Evolutionary conservation across 2,329 filamentous ascomycete species (phyloP).

Genomic region (Fusarium gaditjirri): DNA sequence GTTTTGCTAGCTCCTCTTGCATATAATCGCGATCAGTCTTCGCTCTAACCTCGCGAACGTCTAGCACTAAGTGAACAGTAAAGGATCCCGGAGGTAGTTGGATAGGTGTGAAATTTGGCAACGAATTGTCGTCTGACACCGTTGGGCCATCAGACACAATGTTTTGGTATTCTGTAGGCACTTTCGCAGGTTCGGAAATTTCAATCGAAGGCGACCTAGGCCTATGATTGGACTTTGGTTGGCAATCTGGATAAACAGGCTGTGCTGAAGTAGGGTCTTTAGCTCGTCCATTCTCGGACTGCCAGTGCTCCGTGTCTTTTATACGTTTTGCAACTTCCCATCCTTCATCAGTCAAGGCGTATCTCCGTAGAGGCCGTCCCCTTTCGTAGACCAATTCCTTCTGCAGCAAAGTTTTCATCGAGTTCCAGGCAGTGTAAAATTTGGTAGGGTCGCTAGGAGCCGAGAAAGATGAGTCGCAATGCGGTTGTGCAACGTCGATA

Average conservation of each 20-base stretch:
- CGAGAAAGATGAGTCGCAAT: conserved; percentile 79
- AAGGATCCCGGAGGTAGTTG: conserved; percentile 72
- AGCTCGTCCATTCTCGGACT: conserved; percentile 38
- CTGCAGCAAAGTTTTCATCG: conserved; percentile 78
- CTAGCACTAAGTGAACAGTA: conserved; percentile 77
- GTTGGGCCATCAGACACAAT: conserved; percentile 54
- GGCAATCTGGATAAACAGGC: not conserved
- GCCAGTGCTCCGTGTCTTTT: conserved; percentile 60
- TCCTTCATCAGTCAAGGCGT: conserved; percentile 79
- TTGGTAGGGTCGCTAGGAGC: conserved; percentile 73
- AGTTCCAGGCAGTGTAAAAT: conserved; percentile 84
- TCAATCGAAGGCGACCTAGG: conserved; percentile 35
- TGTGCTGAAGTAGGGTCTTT: conserved; percentile 12
- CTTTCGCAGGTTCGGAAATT: conserved; percentile 9
- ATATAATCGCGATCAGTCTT: conserved; percentile 82
- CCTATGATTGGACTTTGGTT: not conserved
- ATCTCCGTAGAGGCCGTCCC: conserved; percentile 74
- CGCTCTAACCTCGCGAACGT: conserved; percentile 78
- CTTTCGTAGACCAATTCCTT: conserved; percentile 80
- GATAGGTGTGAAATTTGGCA: conserved; percentile 68
- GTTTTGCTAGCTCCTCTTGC: conserved; percentile 74
- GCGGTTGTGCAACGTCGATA: conserved; percentile 74
- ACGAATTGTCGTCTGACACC: conserved; percentile 42
- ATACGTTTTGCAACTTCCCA: conserved; percentile 78
- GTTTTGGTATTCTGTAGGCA: conserved; percentile 48